phyloP scores from a whole-genome alignment of 805 yeast species.

The Lipomyces yamadae region DNA sequence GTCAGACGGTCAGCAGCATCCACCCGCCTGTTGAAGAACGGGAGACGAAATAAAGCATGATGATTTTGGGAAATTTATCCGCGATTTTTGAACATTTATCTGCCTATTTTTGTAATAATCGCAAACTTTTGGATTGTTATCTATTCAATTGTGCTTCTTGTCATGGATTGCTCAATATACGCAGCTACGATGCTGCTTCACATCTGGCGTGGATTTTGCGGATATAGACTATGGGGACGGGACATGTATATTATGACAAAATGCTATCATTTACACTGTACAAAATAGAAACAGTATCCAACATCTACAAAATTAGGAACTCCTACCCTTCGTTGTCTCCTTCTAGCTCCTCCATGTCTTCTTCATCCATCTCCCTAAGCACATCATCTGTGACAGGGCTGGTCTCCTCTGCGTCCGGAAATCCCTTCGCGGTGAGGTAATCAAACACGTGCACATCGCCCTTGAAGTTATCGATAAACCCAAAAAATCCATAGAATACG shows the following conservation, averaged over 20 bases:
- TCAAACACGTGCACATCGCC: constrained; percentile 62
- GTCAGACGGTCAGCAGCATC: background rate
- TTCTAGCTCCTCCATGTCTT: constrained; percentile 46
- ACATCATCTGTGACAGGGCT: constrained; percentile 29
- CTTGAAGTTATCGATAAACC: constrained; percentile 72
- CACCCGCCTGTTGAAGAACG: background rate
- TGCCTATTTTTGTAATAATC: background rate
- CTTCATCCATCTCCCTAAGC: constrained; percentile 46
- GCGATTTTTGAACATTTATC: background rate
- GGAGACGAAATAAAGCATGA: background rate
- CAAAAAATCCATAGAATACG: constrained; percentile 79
- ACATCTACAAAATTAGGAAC: background rate
- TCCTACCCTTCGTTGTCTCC: constrained; percentile 43
- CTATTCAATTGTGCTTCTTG: background rate
- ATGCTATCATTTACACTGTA: background rate
- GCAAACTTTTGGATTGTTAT: background rate
- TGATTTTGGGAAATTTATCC: background rate
- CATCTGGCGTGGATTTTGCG: background rate
- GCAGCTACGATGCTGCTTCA: background rate
- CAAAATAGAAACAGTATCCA: background rate
- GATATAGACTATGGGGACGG: background rate
- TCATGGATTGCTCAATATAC: background rate
- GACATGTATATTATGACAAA: background rate
- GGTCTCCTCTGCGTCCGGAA: constrained; percentile 39
- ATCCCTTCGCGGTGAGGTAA: constrained; percentile 50